Percentiles rank a stretch among this genome's conserved stretches.
phyloP scores from a whole-genome alignment of 257 asterid species.

The Thymus quinquecostatus region DNA sequence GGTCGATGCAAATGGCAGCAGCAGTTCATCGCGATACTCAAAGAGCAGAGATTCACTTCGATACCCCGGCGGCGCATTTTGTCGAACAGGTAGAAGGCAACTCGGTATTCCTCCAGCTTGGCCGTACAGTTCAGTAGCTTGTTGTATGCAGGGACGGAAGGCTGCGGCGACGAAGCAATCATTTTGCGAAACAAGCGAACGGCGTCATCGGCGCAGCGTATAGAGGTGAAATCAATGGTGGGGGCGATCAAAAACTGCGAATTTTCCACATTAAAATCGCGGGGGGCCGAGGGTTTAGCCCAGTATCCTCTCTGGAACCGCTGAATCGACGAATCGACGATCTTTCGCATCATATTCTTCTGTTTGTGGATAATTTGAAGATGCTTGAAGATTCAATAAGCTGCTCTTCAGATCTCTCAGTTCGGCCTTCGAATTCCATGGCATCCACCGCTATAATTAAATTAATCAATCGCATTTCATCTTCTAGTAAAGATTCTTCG shows the following conservation, averaged over 20 bases:
- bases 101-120: conserved; percentile 35
- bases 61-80: conserved; percentile 37
- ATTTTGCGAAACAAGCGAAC: conserved; percentile 32
- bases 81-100: conserved; percentile 35
- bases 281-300: conserved; percentile 4
- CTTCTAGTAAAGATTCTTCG: no score
- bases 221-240: conserved; percentile 23
- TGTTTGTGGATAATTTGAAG: neutral
- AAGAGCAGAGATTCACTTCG: conserved; percentile 34
- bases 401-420: neutral
- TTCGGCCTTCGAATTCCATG: neutral
- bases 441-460: neutral
- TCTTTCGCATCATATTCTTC: conserved; percentile 20
- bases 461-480: no score
- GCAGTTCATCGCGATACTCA: conserved; percentile 34
- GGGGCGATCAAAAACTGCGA: neutral
- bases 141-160: conserved; percentile 35
- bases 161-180: conserved; percentile 31
- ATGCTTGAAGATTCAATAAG: neutral
- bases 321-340: neutral
- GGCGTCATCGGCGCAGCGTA: conserved; percentile 31
- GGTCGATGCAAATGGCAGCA: conserved; percentile 32
- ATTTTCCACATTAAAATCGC: conserved; percentile 3
- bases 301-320: conserved; percentile 10
- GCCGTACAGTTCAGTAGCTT: conserved; percentile 33